phyloP scores from a whole-genome alignment of 2,329 filamentous ascomycete genomes.

The Clarireedia paspali region DNA sequence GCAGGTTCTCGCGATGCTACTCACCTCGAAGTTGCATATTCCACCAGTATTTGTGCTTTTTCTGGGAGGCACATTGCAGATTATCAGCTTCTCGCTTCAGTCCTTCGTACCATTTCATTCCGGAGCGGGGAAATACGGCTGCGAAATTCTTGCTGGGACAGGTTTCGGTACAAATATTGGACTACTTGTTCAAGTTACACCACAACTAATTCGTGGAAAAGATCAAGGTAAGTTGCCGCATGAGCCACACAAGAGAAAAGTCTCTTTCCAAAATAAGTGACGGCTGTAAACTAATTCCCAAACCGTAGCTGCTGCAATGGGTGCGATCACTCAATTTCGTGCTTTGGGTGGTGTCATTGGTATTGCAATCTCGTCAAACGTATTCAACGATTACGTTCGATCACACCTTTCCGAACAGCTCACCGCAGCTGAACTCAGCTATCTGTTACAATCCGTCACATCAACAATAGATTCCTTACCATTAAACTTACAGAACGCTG shows the following conservation, averaged over 20 bases:
- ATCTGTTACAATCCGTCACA: background rate
- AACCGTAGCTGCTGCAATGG: background rate
- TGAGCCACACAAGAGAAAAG: too few species aligned
- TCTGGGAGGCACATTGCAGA: slow-evolving; percentile 3
- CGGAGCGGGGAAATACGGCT: slow-evolving; percentile 35
- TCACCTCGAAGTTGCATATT: background rate
- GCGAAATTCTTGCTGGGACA: slow-evolving; percentile 36
- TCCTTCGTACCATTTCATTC: background rate
- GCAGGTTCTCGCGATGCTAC: background rate
- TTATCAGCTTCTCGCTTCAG: slow-evolving; percentile 8
- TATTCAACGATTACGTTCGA: background rate
- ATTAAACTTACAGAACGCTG: background rate
- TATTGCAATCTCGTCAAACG: background rate
- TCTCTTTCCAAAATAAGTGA: too few species aligned
- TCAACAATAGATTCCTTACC: background rate
- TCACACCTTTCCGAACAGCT: background rate
- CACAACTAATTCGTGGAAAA: background rate
- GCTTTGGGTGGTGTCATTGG: background rate
- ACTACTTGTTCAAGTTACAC: background rate
- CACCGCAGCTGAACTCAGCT: too few species aligned
- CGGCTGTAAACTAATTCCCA: too few species aligned
- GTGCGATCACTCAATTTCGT: background rate
- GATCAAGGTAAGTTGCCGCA: background rate
- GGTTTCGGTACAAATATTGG: background rate
- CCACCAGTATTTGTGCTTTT: background rate